Base-by-base conservation (phyloP, 2,329 filamentous ascomycete genomes). In the Lecanoromycetidae sp. region DNA sequence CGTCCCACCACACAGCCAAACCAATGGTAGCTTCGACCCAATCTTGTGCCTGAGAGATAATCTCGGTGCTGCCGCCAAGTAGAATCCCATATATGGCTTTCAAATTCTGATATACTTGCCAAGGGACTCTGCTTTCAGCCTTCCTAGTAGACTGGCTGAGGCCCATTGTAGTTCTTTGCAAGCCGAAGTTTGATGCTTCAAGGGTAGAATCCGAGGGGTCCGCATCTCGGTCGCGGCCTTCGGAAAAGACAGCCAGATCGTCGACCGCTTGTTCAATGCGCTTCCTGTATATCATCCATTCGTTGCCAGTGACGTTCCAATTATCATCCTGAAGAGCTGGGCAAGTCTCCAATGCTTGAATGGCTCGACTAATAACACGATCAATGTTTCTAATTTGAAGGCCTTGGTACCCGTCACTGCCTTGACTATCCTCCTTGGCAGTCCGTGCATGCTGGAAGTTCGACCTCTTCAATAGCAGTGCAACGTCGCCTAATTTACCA, bases 1-100 rank as follows among this genome's bases (percentile, higher is more conserved):
- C 86, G 59, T 94, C 82, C 87, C 88, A 94, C 90, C 90, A 96
- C 5, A 84, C 80, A 26, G 88, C 80, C 41, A 96, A 68, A 1
- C 82, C 84, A 50, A 95, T 67, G 0, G 82, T 84, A 0, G 87
- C 88, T 67, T 96, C 90, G 43, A 90, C 79, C 90, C 90, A 96
- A 63, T 95, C 88, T 58, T 90, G 80, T 1, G 87, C 78, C 36
- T 80, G 77, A 38, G 80, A 76, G 51, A 93, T 69, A 44, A 95
- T 85, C 17, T 87, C 80, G 29, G 81, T 76, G 8, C 79, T 72
- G 53, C 83, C 77, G 29, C 90, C 88, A 4, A 91, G 73, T 1
- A 93, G 67, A 51, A 94, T 81, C 27, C 81, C 80, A 61, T 94
- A 95, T 5, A 95, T 67, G 10, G 79, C 79, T 55, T 82, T 78